Conservation (phyloP, 139 green algal genomes). For the Zygnema cylindricum region DNA sequence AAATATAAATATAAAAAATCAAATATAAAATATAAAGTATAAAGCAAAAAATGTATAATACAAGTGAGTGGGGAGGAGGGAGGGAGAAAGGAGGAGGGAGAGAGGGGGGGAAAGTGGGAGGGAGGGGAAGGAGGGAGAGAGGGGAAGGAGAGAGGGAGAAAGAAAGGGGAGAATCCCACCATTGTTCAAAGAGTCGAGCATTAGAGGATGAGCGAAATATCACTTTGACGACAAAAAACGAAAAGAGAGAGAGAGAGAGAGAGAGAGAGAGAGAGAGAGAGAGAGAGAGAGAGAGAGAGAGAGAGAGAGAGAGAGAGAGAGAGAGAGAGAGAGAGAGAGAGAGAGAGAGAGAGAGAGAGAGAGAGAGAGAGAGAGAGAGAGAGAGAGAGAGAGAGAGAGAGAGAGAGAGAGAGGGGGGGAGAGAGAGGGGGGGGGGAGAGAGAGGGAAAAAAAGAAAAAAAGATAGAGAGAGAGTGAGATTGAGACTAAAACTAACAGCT, state of each 20-base stretch:
- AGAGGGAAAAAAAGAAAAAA: neutral
- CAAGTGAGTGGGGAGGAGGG: neutral
- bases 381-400: no score
- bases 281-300: no score
- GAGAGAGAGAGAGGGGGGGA: no score
- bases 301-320: no score
- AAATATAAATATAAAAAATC: conserved; percentile 7
- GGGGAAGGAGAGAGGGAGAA: neutral
- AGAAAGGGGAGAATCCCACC: neutral
- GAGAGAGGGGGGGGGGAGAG: neutral
- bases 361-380: no score
- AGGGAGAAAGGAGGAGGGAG: neutral
- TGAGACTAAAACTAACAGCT: neutral
- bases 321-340: no score
- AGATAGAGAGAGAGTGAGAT: neutral
- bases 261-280: no score
- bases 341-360: no score
- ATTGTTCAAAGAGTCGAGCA: neutral
- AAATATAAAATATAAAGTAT: neutral
- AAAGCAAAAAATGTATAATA: neutral
- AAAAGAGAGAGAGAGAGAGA: neutral
- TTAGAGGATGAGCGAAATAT: neutral
- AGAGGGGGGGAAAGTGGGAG: neutral
- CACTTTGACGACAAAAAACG: neutral
- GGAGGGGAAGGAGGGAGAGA: neutral